phyloP scores from a whole-genome alignment of 768 basidiomycete genomes.

The Lyophyllum decastes region DNA sequence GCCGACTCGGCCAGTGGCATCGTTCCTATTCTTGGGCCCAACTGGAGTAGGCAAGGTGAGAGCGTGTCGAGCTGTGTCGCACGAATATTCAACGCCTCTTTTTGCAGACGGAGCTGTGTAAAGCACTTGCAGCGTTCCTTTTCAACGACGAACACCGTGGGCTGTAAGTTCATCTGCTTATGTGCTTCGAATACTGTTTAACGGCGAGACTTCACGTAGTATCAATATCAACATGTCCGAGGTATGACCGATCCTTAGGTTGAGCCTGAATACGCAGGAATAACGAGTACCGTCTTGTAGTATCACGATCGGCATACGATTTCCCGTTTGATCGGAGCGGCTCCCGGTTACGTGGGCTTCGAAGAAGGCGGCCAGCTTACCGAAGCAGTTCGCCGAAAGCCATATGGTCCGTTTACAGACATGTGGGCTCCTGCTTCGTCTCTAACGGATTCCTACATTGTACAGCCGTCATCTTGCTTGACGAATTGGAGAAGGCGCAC shows the following conservation, averaged over 20 bases:
- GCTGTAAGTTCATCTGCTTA: constrained; percentile 49
- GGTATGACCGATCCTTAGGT: constrained; percentile 27
- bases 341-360: constrained; percentile 92
- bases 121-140: constrained; percentile 84
- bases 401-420: constrained; percentile 61
- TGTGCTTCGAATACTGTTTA: background rate
- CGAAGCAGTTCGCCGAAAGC: constrained; percentile 88
- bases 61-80: background rate
- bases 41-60: constrained; percentile 83
- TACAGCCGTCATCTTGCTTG: constrained; percentile 73
- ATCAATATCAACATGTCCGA: constrained; percentile 98
- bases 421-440: background rate
- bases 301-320: constrained; percentile 93
- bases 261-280: background rate
- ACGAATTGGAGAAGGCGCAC: constrained; percentile 93
- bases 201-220: constrained; percentile 31
- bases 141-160: constrained; percentile 89
- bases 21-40: constrained; percentile 89
- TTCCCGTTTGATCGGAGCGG: constrained; percentile 87
- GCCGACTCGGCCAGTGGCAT: constrained; percentile 87
- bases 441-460: background rate
- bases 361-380: constrained; percentile 90
- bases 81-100: background rate
- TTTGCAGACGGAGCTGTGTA: constrained; percentile 82
- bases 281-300: constrained; percentile 30